These are phyloP conservation scores for Litsea cubeba DNA, from an alignment of 164 flowering plant genomes.

Conservation along the genomic window DNA sequence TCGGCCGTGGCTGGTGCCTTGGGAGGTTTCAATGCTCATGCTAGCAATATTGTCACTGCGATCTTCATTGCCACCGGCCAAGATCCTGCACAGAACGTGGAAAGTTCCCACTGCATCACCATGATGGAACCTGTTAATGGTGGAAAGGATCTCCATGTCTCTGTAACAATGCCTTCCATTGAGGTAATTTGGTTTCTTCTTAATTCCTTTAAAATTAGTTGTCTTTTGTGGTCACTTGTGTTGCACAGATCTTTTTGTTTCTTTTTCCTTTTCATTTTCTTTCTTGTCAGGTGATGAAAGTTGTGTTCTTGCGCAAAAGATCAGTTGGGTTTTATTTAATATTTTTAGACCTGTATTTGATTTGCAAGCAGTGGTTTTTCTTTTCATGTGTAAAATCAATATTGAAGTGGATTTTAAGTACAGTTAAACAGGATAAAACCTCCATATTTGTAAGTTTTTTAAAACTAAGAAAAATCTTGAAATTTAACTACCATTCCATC, in stretches of 20 bases:
- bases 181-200: constrained; percentile 39
- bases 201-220: too few relatives aligned
- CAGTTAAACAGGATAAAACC: too few relatives aligned
- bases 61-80: constrained; percentile 86
- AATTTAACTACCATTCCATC: too few relatives aligned
- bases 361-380: too few relatives aligned
- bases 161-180: constrained; percentile 84
- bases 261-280: background rate
- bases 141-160: constrained; percentile 71
- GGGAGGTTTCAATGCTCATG: constrained; percentile 88
- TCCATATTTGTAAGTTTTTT: too few relatives aligned
- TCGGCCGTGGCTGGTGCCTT: constrained; percentile 85
- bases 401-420: too few relatives aligned
- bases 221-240: too few relatives aligned
- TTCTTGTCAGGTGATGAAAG: background rate
- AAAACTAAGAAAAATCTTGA: too few relatives aligned
- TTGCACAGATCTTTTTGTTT: background rate
- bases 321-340: too few relatives aligned
- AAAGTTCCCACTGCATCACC: constrained; percentile 89
- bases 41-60: constrained; percentile 84
- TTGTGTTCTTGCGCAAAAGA: too few relatives aligned
- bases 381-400: too few relatives aligned
- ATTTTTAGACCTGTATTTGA: too few relatives aligned
- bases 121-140: constrained; percentile 83
- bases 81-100: constrained; percentile 85